Evolutionary conservation across 768 basidiomycete species (phyloP).

Genomic region (Obba rivulosa): DNA sequence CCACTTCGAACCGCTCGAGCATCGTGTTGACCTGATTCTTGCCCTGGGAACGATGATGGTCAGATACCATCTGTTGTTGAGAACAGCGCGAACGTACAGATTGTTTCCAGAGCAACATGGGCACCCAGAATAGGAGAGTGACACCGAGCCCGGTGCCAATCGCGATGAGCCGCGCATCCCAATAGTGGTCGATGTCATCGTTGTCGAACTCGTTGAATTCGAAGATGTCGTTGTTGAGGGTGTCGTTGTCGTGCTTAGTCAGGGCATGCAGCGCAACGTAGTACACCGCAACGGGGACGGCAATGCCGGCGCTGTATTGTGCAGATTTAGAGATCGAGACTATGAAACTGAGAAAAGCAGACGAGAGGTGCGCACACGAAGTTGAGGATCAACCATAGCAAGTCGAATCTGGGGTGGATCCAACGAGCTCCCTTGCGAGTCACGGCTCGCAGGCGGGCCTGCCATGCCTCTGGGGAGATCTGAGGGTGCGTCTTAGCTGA

Average conservation of each 20-base stretch:
- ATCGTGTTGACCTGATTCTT: slow-evolving; percentile 33
- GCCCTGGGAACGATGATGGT: slow-evolving; percentile 29
- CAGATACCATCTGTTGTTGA: background rate
- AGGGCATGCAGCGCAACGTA: slow-evolving; percentile 26
- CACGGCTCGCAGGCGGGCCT: slow-evolving; percentile 34
- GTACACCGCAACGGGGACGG: slow-evolving; percentile 36
- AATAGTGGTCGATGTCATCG: slow-evolving; percentile 17
- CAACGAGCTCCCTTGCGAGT: slow-evolving; percentile 32
- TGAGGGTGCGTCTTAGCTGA: slow-evolving; percentile 19
- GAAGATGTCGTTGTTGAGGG: slow-evolving; percentile 7
- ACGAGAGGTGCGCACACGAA: slow-evolving; percentile 31
- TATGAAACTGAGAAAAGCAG: too few relatives aligned
- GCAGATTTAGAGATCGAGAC: too few relatives aligned
- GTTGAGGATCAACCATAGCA: slow-evolving; percentile 33
- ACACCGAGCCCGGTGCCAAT: slow-evolving; percentile 34
- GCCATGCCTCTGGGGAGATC: slow-evolving; percentile 42
- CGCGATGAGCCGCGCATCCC: slow-evolving; percentile 32
- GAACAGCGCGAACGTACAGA: slow-evolving; percentile 19
- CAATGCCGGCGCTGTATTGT: slow-evolving; percentile 30
- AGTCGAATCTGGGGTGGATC: slow-evolving; percentile 40
- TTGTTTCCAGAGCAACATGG: slow-evolving; percentile 44
- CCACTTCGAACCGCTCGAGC: slow-evolving; percentile 33
- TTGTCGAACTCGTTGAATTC: background rate
- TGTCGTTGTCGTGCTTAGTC: slow-evolving; percentile 13
- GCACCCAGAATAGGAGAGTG: slow-evolving; percentile 33